These are phyloP conservation scores for Aspergillus proliferans DNA, from an alignment of 2,329 filamentous ascomycete genomes.

Conservation along the genomic window DNA sequence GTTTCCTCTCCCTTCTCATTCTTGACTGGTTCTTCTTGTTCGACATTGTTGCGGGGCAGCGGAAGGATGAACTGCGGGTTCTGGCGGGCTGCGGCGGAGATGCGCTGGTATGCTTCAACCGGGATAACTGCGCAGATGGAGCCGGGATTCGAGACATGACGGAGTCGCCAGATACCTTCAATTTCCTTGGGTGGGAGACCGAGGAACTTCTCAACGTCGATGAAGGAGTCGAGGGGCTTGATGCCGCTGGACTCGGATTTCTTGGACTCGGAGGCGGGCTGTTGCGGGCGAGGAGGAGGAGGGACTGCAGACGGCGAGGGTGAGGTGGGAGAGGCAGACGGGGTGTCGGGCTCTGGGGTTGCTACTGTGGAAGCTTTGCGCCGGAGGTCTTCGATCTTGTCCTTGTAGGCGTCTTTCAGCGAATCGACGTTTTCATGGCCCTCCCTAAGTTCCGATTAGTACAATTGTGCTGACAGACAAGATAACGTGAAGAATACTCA, in stretches of 20 bases:
- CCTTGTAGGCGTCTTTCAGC: constrained; percentile 74
- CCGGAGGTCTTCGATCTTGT: constrained; percentile 69
- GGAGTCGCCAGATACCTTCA: constrained; percentile 80
- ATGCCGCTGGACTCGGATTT: constrained; percentile 42
- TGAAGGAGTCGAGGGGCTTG: constrained; percentile 60
- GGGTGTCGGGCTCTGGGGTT: constrained; percentile 37
- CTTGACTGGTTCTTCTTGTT: constrained; percentile 9
- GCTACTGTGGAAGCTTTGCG: constrained; percentile 57
- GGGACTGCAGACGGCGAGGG: constrained; percentile 29
- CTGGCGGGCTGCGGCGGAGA: constrained; percentile 63
- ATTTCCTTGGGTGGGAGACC: constrained; percentile 73
- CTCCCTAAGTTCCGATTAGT: constrained; percentile 57
- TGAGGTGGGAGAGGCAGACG: constrained; percentile 23
- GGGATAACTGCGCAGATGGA: constrained; percentile 83
- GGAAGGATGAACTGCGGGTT: constrained; percentile 90
- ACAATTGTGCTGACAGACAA: constrained; percentile 1
- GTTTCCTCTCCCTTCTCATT: constrained; percentile 17
- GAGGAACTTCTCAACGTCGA: constrained; percentile 74
- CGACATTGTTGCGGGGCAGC: constrained; percentile 49
- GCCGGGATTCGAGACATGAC: constrained; percentile 65
- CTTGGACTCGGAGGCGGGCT: constrained; percentile 26
- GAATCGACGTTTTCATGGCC: constrained; percentile 54
- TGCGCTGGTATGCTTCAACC: constrained; percentile 62
- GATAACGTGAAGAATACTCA: constrained; percentile 26
- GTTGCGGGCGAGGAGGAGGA: constrained; percentile 31